phyloP scores from a whole-genome alignment of 75 land plant genomes.

The Cupressus sempervirens region DNA sequence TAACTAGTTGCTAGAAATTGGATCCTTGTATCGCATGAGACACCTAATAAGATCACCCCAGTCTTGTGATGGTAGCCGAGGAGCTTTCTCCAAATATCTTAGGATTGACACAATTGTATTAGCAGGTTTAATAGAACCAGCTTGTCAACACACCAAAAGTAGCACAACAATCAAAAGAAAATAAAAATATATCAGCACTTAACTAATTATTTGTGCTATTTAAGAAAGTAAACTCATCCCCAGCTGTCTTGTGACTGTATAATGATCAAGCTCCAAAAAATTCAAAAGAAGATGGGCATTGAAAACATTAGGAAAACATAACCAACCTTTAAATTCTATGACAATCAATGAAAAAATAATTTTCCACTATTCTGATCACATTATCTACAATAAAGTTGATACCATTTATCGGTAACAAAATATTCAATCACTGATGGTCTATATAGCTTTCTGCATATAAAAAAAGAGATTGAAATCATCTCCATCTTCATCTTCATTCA shows the following conservation, averaged over 20 bases:
- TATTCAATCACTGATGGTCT: background rate
- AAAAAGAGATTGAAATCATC: too few relatives aligned
- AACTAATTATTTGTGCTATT: background rate
- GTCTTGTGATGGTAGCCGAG: too few relatives aligned
- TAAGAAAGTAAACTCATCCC: background rate
- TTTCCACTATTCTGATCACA: background rate
- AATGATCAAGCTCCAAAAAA: background rate
- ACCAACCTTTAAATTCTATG: background rate
- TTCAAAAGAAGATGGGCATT: background rate
- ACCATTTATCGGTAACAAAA: background rate
- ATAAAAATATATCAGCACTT: background rate
- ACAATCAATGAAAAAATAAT: background rate
- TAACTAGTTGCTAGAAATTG: too few relatives aligned
- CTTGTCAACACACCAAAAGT: background rate
- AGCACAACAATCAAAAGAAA: background rate
- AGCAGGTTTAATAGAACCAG: background rate
- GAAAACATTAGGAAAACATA: background rate
- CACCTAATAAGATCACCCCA: too few relatives aligned
- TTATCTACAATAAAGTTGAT: background rate
- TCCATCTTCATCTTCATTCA: too few relatives aligned
- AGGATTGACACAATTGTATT: constrained; percentile 29
- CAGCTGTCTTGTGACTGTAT: background rate
- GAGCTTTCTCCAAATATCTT: too few relatives aligned
- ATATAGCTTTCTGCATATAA: background rate
- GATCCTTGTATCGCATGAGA: too few relatives aligned